A percentile compares a stretch with the other conserved stretches of the same genome.
Evolutionary conservation across 305 asterid genomes (phyloP).

Genomic region (Ilex paraguariensis): DNA sequence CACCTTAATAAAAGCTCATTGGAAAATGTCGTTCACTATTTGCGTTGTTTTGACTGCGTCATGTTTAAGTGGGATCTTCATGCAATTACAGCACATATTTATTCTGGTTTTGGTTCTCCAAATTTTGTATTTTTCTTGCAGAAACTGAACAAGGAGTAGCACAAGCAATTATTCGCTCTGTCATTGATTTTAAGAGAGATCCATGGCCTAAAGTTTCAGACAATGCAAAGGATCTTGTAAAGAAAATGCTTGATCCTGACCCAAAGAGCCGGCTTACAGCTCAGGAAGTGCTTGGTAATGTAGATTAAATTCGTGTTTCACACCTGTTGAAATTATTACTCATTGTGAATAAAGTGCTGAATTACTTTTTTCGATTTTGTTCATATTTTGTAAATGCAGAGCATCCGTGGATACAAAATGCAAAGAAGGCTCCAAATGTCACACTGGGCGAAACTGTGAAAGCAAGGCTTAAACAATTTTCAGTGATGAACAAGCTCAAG

Average conservation of each 20-base stretch:
- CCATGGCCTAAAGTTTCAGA: conserved; percentile 64
- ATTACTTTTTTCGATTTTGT: not conserved
- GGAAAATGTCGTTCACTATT: no score
- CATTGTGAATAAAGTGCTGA: not conserved
- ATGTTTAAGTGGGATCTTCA: no score
- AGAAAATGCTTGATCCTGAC: conserved; percentile 53
- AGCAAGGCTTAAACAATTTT: conserved; percentile 85
- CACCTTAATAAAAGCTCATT: no score
- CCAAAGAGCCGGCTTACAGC: conserved; percentile 43
- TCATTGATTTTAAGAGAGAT: conserved; percentile 50
- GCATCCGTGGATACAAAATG: conserved; percentile 82
- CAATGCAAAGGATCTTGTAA: conserved; percentile 55
- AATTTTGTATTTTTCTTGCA: conserved; percentile 13
- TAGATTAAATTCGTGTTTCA: not conserved
- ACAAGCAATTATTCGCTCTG: conserved; percentile 50
- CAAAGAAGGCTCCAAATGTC: conserved; percentile 77
- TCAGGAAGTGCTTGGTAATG: conserved; percentile 50
- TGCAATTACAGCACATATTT: no score
- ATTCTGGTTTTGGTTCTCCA: no score
- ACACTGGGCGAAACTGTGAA: conserved; percentile 83
- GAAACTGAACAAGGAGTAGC: conserved; percentile 75
- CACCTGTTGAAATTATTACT: not conserved
- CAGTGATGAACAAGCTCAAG: conserved; percentile 88
- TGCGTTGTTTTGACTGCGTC: no score
- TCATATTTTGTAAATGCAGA: conserved; percentile 32